These are phyloP conservation scores for Globisporangium cystogenes DNA, from an alignment of 352 stramenopile genomes.

Conservation along the genomic window DNA sequence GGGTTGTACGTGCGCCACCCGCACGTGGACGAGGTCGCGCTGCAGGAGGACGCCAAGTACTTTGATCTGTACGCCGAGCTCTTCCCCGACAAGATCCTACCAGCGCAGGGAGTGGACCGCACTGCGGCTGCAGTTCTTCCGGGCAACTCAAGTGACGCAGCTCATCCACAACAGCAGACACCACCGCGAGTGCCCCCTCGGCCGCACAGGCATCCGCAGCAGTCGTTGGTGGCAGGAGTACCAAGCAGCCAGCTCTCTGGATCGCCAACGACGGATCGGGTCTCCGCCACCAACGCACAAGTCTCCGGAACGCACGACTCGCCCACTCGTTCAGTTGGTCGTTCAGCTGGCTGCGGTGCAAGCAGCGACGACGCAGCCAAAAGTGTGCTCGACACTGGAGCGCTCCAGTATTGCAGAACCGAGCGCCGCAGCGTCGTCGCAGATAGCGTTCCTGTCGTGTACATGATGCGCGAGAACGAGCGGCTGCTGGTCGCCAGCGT, in stretches of 20 bases:
- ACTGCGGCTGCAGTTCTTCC: too few relatives aligned
- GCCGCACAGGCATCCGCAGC: conserved; percentile 2
- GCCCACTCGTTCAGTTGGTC: background rate
- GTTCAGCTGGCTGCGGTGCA: background rate
- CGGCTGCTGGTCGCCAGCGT: conserved; percentile 53
- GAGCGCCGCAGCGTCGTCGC: conserved; percentile 22
- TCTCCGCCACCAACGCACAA: background rate
- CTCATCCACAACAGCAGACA: background rate
- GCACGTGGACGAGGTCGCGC: conserved; percentile 33
- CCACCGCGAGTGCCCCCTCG: conserved; percentile 14
- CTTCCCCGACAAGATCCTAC: conserved; percentile 19
- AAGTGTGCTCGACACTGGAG: background rate
- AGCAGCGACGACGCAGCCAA: background rate
- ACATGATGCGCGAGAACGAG: conserved; percentile 40
- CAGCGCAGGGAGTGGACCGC: conserved; percentile 5
- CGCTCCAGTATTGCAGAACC: conserved; percentile 32
- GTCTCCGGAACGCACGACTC: background rate
- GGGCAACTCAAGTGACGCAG: background rate
- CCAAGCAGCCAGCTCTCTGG: background rate
- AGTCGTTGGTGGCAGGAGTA: background rate
- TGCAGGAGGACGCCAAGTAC: conserved; percentile 57
- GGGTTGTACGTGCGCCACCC: conserved; percentile 33
- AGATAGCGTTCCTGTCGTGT: conserved; percentile 30
- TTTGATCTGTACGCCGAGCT: conserved; percentile 64
- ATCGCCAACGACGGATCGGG: background rate